These are phyloP conservation scores for Kalaharituber pfeilii DNA, from an alignment of 2,329 filamentous ascomycete genomes.

Conservation along the genomic window DNA sequence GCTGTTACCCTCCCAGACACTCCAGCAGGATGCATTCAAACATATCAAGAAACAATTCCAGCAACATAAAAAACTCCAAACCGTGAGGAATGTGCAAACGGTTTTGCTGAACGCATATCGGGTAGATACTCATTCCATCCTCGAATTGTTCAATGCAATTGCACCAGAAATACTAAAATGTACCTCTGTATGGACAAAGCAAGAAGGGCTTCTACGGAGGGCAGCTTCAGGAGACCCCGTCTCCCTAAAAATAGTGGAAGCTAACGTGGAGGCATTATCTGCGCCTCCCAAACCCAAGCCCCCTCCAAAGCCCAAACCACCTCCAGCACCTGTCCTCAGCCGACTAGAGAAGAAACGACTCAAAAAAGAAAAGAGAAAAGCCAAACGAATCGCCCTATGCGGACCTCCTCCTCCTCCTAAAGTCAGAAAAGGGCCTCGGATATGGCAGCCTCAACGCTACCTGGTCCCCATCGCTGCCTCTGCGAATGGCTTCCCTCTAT, in stretches of 20 bases:
- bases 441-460: slow-evolving; percentile 3
- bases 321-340: slow-evolving; percentile 6
- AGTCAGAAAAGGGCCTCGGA: not conserved
- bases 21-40: slow-evolving; percentile 7
- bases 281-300: slow-evolving; percentile 2
- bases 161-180: not conserved
- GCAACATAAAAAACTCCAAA: slow-evolving; percentile 6
- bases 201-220: slow-evolving; percentile 9
- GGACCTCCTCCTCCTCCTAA: slow-evolving; percentile 1
- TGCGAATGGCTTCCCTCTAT: slow-evolving; percentile 9
- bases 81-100: slow-evolving; percentile 5
- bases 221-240: slow-evolving; percentile 7
- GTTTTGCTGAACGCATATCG: not conserved
- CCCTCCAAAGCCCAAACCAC: slow-evolving; percentile 1
- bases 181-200: too few species aligned
- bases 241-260: slow-evolving; percentile 3
- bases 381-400: not conserved
- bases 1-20: slow-evolving; percentile 10
- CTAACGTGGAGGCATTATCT: slow-evolving; percentile 1
- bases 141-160: not conserved
- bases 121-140: not conserved
- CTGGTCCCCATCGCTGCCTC: slow-evolving; percentile 3
- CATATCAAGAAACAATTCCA: slow-evolving; percentile 10
- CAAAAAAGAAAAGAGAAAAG: not conserved
- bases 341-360: not conserved